Conservation (phyloP, 2,329 filamentous ascomycete species). For the Paecilomyces sp. region DNA sequence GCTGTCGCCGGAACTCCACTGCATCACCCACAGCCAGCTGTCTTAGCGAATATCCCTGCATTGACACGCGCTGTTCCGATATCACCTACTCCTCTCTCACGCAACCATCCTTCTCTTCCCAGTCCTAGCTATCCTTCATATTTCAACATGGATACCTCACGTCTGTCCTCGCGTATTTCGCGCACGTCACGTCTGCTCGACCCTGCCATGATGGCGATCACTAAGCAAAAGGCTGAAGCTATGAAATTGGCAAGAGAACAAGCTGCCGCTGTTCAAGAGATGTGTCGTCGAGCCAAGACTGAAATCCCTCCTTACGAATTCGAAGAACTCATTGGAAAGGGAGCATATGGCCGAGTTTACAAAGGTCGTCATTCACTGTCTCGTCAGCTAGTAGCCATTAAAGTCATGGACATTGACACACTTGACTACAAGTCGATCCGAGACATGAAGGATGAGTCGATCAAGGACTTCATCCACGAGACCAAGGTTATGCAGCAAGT, state of each 20-base stretch:
- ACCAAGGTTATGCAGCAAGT: slow-evolving; percentile 57
- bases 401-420: slow-evolving; percentile 45
- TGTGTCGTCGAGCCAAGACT: slow-evolving; percentile 39
- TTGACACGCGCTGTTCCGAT: background rate
- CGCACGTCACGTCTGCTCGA: slow-evolving; percentile 30
- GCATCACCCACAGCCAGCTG: background rate
- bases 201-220: slow-evolving; percentile 38
- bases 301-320: slow-evolving; percentile 42
- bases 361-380: slow-evolving; percentile 37
- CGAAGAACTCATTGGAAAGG: slow-evolving; percentile 46
- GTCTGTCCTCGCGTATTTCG: slow-evolving; percentile 17
- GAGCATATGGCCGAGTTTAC: slow-evolving; percentile 45
- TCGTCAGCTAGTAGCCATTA: slow-evolving; percentile 42
- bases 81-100: background rate
- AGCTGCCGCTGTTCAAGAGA: slow-evolving; percentile 37
- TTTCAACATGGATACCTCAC: background rate
- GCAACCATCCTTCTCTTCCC: slow-evolving; percentile 2
- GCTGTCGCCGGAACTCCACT: background rate
- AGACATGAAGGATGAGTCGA: slow-evolving; percentile 42
- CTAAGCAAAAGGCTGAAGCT: slow-evolving; percentile 43
- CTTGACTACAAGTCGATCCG: slow-evolving; percentile 40
- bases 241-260: slow-evolving; percentile 41
- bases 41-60: background rate
- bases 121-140: slow-evolving; percentile 10
- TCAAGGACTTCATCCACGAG: slow-evolving; percentile 53